phyloP scores from a whole-genome alignment of 2,329 filamentous ascomycete species.

The Fusarium newnesense region DNA sequence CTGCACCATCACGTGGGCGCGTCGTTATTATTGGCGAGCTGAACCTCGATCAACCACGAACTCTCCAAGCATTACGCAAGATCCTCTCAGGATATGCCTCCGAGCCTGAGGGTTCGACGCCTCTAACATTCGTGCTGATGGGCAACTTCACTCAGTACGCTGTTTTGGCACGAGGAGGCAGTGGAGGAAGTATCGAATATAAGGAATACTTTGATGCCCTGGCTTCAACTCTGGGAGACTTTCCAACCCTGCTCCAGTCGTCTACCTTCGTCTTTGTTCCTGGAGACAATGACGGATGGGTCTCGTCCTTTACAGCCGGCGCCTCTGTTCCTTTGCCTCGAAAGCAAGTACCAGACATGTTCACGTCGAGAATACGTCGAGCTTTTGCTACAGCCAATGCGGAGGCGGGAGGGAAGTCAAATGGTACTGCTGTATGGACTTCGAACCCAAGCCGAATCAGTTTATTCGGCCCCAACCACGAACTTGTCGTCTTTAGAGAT shows the following conservation, averaged over 20 bases:
- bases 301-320: slow-evolving; percentile 83
- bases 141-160: slow-evolving; percentile 82
- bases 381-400: slow-evolving; percentile 82
- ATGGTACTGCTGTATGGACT: slow-evolving; percentile 80
- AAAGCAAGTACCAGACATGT: slow-evolving; percentile 82
- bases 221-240: slow-evolving; percentile 84
- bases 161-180: slow-evolving; percentile 74
- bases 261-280: slow-evolving; percentile 93
- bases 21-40: slow-evolving; percentile 86
- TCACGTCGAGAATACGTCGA: slow-evolving; percentile 86
- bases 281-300: slow-evolving; percentile 98
- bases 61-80: slow-evolving; percentile 81
- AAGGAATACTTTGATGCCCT: slow-evolving; percentile 95
- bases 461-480: slow-evolving; percentile 88
- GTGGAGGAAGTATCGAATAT: slow-evolving; percentile 89
- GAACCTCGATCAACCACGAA: slow-evolving; percentile 85
- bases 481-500: slow-evolving; percentile 88
- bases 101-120: slow-evolving; percentile 71
- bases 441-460: slow-evolving; percentile 85
- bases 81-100: slow-evolving; percentile 79
- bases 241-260: slow-evolving; percentile 79
- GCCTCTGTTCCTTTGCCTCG: slow-evolving; percentile 76
- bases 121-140: slow-evolving; percentile 82
- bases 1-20: slow-evolving; percentile 57
- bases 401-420: slow-evolving; percentile 65